phyloP scores from a whole-genome alignment of 345 rosid genomes.

The Cardiospermum halicacabum region DNA sequence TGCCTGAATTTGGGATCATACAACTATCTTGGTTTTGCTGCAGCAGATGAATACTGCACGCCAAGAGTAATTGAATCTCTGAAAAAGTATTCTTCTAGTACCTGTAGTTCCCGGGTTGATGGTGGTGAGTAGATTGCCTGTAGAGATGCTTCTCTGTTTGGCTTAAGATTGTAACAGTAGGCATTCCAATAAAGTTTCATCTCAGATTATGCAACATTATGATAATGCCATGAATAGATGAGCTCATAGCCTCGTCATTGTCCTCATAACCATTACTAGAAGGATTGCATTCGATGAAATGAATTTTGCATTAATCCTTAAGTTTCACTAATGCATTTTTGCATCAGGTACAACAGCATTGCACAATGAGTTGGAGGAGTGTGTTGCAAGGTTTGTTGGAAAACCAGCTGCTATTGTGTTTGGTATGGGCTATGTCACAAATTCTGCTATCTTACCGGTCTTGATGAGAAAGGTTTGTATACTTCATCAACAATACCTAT shows the following conservation, averaged over 20 bases:
- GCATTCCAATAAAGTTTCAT: background rate
- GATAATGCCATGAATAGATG: background rate
- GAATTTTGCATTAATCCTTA: background rate
- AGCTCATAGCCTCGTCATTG: background rate
- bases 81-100: constrained; percentile 72
- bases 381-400: constrained; percentile 81
- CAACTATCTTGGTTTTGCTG: constrained; percentile 96
- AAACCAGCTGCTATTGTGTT: constrained; percentile 84
- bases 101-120: constrained; percentile 84
- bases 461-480: constrained; percentile 70
- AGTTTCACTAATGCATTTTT: constrained; percentile 15
- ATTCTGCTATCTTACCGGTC: constrained; percentile 86
- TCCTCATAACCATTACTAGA: background rate
- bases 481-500: background rate
- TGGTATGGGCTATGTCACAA: constrained; percentile 93
- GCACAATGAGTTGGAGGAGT: constrained; percentile 77
- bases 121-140: constrained; percentile 49
- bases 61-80: constrained; percentile 81
- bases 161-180: background rate
- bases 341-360: constrained; percentile 63
- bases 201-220: background rate
- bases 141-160: background rate
- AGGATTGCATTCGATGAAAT: background rate
- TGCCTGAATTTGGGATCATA: constrained; percentile 96
- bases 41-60: constrained; percentile 92